Evolutionary conservation across 2,329 filamentous ascomycete genomes (phyloP), one percentile per base, ranked within the genome.

Genomic region (Penicillium sp.): DNA sequence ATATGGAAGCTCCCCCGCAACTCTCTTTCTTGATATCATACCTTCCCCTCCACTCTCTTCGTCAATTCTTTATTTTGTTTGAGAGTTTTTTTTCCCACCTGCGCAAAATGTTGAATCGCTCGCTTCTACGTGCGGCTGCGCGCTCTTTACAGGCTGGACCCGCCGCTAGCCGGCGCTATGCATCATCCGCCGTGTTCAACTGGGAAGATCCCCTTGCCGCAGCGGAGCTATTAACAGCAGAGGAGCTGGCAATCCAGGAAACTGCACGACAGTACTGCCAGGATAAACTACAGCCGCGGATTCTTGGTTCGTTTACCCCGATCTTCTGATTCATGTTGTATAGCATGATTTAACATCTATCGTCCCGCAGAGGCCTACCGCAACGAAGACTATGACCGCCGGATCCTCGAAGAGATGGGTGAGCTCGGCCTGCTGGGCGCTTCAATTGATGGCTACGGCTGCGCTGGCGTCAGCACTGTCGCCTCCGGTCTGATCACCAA

Each of bases 221-320:
- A 35, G 87, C 86, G 68, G 89, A 86, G 69, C 78, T 96, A 45
- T 84, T 92, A 68, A 96, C 92, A 1, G 90, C 96, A 63, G 95
- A 99, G 58, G 95, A 99, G 75, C 73, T 91, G 63, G 91, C 93
- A 14, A 93, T 99, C 64, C 83, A 89, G 43, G 91, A 97, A 68
- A 96, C 91, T 6, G 93, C 93, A 33, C 90, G 96, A 75, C 85
- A 90, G 59, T 99, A 98, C 71, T 98, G 93, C 73, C 93, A 98
- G 75, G 93, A 98, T 73, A 85, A 86, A 58, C 82, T 99, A 78
- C 80, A 90, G 43, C 95, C 95, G 50, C 83, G 93, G 62, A 89
- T 99, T 50, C 82, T 97, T 58, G 88, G 93, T 96, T 82, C 64
- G 84, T 75, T 14, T n/a, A 29, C 11, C 27, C 13, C 3, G 24